These are phyloP conservation scores for Novymonas esmeraldas DNA, from an alignment of 208 protist species.

Conservation along the genomic window DNA sequence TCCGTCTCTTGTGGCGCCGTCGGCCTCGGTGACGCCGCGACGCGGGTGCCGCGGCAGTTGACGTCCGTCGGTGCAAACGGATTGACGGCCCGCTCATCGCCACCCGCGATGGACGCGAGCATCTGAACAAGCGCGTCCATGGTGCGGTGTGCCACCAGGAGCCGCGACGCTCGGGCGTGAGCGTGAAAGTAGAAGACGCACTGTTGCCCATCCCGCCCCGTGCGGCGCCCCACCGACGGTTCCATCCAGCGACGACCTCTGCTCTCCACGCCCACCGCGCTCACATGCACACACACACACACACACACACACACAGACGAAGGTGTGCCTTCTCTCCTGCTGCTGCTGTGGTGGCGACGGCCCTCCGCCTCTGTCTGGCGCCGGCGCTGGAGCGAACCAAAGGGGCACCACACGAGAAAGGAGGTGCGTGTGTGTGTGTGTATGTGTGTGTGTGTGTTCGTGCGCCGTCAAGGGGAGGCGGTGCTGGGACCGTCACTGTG, in stretches of 20 bases:
- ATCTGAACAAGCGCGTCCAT: conserved; percentile 10
- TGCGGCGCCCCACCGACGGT: no score
- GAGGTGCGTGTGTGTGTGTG: neutral
- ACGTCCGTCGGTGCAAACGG: neutral
- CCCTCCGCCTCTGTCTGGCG: no score
- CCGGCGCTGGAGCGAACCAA: no score
- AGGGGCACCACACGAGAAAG: no score
- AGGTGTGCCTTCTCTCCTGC: no score
- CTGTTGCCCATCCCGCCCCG: neutral
- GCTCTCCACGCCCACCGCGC: no score
- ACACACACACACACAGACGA: no score
- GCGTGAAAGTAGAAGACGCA: conserved; percentile 21
- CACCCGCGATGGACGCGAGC: neutral
- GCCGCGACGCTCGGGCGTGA: conserved; percentile 4
- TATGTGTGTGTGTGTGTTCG: neutral
- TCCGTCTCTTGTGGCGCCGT: neutral
- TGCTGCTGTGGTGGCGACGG: no score
- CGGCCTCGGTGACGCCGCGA: neutral
- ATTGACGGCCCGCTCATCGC: neutral
- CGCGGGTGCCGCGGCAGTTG: neutral
- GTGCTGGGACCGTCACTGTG: no score
- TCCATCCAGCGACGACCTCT: no score
- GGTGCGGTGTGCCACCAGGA: conserved; percentile 15
- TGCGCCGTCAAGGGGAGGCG: no score
- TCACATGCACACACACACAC: no score